Evolutionary conservation across 2,329 filamentous ascomycete species (phyloP), one percentile per base, ranked within the genome.

Genomic region (Fusarium nygamai): DNA sequence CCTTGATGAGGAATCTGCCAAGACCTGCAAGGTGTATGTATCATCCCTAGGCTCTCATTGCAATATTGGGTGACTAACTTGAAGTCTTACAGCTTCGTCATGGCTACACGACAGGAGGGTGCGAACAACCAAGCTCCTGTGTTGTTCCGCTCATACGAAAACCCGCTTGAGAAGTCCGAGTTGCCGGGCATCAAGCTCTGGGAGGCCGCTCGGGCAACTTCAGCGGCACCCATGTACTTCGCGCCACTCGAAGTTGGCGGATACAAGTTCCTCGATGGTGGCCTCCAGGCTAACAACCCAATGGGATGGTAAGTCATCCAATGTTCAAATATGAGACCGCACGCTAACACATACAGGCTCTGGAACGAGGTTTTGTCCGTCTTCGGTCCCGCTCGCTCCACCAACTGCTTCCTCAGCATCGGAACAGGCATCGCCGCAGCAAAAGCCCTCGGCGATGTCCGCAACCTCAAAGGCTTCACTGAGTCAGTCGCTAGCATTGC

Each of bases 281-380:
- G 24, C 11, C 44, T 47, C 12, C 44, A 47, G 19, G 44, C 44
- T 1, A 47, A 47, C 17, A 47, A 47, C 24, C 44, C 44, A 9
- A 47, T 47, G 44, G 44, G 44, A 29, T 47, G 44, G 44, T 20
- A 47, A 29, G 24, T 20, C 19, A 12, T 14, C 11, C 2, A 6
- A 8, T 13, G 7, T 1, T 5, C 24, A 19, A 11, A 17, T 5
- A 2, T 5, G 19, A 46, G 3, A 19, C n/a, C 8, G 24, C 7
- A 6, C 16, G 20, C 17, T 46, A 8, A 46, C 24, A 27, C 8
- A 20, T 29, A 47, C 8, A 47, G 44, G 44, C 44, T 47, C 27
- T 47, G 44, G 44, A 47, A 47, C 19, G 44, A 47, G 44, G 44
- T 47, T 24, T 7, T 47, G 11, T 47, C 24, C 17, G 44, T 47